Evolutionary conservation across 345 rosid species (phyloP).

Genomic region (Populus nigra): DNA sequence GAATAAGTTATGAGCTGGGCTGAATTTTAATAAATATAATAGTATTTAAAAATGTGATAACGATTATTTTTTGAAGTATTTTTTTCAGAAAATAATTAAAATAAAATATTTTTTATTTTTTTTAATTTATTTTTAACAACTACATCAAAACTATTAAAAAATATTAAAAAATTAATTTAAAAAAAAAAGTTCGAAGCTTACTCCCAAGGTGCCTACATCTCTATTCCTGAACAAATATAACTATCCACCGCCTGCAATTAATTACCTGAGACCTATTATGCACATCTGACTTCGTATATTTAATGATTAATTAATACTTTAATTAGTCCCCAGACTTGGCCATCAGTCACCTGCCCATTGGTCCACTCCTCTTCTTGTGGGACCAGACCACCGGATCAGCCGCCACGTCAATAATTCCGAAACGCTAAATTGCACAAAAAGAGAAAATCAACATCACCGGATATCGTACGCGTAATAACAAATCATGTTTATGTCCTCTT

Average conservation of each 20-base stretch:
- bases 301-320: background rate
- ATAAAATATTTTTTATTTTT: too few relatives aligned
- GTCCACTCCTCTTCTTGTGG: background rate
- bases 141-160: too few relatives aligned
- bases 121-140: too few relatives aligned
- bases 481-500: background rate
- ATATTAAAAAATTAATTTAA: too few relatives aligned
- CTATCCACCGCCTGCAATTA: background rate
- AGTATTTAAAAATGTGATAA: too few relatives aligned
- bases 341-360: background rate
- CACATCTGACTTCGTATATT: background rate
- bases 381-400: background rate
- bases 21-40: too few relatives aligned
- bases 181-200: too few relatives aligned
- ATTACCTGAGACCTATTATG: background rate
- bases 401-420: background rate
- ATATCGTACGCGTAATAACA: slow-evolving; percentile 27
- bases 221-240: background rate
- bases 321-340: background rate
- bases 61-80: too few relatives aligned
- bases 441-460: slow-evolving; percentile 16
- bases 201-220: too few relatives aligned
- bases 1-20: fast-evolving
- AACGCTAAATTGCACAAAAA: background rate
- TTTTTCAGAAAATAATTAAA: too few relatives aligned